A percentile compares a stretch with the other conserved stretches of the same genome.
These are phyloP conservation scores for Trichophyton verrucosum DNA, from an alignment of 2,329 filamentous ascomycete genomes.

Conservation along the genomic window DNA sequence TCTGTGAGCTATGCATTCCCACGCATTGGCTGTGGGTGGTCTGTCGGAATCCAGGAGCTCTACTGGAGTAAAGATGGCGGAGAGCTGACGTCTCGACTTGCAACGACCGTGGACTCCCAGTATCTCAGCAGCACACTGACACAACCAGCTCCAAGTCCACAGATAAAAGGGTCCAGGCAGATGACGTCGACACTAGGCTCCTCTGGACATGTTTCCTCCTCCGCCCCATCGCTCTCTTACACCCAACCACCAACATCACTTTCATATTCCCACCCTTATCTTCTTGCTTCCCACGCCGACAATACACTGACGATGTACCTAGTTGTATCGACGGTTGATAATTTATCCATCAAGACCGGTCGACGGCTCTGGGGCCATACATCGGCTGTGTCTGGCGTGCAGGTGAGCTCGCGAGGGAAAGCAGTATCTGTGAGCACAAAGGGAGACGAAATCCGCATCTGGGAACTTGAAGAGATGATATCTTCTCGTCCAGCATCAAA, in stretches of 20 bases:
- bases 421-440: constrained; percentile 75
- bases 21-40: constrained; percentile 68
- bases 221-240: constrained; percentile 2
- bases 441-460: constrained; percentile 71
- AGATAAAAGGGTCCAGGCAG: neutral
- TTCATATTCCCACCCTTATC: constrained; percentile 70
- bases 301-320: constrained; percentile 78
- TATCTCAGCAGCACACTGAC: constrained; percentile 18
- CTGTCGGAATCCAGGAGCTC: constrained; percentile 81
- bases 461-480: constrained; percentile 71
- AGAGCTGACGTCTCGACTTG: constrained; percentile 27
- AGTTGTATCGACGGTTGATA: constrained; percentile 57
- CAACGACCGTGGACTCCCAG: constrained; percentile 30
- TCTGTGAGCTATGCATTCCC: constrained; percentile 79
- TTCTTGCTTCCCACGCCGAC: constrained; percentile 70
- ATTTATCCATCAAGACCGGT: constrained; percentile 57
- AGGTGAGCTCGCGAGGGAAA: constrained; percentile 73
- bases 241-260: constrained; percentile 46
- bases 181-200: neutral
- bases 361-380: constrained; percentile 83
- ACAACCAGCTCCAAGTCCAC: neutral
- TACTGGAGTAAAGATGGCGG: constrained; percentile 46
- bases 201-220: neutral
- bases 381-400: constrained; percentile 71
- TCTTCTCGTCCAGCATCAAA: constrained; percentile 34